Conservation (phyloP, 129 eudicot species). For the Gnaphalium uliginosum region DNA sequence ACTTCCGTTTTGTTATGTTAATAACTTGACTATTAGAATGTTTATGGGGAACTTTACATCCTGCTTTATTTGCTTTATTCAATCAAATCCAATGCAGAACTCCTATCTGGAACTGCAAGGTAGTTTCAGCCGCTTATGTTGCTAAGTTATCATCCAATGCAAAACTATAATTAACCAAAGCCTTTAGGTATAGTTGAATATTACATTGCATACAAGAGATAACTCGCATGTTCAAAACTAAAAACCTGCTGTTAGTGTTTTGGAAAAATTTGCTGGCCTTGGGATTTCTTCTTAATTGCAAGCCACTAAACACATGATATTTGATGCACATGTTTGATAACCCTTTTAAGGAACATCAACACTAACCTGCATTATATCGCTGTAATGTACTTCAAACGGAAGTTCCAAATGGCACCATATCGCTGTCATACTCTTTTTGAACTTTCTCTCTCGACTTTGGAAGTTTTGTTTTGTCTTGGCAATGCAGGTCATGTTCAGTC, state of each 20-base stretch:
- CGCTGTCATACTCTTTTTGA: not conserved
- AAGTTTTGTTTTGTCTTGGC: too few relatives aligned
- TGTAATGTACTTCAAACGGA: too few relatives aligned
- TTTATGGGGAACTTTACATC: constrained; percentile 12
- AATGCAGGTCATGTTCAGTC: too few relatives aligned
- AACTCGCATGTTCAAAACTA: not conserved
- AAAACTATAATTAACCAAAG: too few relatives aligned
- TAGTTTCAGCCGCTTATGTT: constrained; percentile 1
- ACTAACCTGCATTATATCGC: too few relatives aligned
- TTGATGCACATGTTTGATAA: too few relatives aligned
- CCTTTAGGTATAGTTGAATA: not conserved
- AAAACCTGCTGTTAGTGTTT: not conserved
- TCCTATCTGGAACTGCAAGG: not conserved
- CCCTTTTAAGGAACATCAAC: too few relatives aligned
- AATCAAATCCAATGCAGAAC: constrained; percentile 23
- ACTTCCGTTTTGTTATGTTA: not conserved
- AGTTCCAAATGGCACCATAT: not conserved
- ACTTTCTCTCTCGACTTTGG: too few relatives aligned
- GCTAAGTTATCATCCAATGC: not conserved
- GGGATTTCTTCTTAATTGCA: not conserved
- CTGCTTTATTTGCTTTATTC: constrained; percentile 1
- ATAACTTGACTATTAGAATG: constrained; percentile 16
- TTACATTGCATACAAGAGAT: not conserved
- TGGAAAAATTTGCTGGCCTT: too few relatives aligned
- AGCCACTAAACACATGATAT: not conserved